Conservation (phyloP, 1,284 basidiomycete species). For the Sporisorium exsertum region DNA sequence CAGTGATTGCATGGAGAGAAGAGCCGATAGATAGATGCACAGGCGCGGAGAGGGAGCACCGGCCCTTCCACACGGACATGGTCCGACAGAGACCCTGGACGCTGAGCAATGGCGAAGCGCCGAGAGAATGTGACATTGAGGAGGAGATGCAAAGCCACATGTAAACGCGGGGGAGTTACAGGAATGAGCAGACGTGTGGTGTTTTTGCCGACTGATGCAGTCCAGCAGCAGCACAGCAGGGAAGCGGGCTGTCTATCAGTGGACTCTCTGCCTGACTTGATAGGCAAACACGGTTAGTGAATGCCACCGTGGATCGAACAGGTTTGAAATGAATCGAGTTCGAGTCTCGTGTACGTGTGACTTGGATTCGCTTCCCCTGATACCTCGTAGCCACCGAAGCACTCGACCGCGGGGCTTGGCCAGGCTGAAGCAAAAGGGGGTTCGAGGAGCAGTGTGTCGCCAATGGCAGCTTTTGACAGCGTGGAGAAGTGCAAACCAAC, state of each 20-base stretch:
- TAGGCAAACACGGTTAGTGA: not conserved
- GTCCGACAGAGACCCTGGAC: constrained; percentile 12
- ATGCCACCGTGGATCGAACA: too few species aligned
- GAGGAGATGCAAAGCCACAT: not conserved
- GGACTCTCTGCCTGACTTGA: not conserved
- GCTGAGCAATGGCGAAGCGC: not conserved
- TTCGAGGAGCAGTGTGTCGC: too few species aligned
- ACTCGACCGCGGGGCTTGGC: constrained; percentile 10
- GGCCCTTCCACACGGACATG: constrained; percentile 22
- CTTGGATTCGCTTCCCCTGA: not conserved
- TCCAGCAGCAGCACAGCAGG: not conserved
- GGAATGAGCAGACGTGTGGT: not conserved
- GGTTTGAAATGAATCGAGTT: not conserved
- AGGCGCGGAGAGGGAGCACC: not conserved
- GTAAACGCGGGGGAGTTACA: constrained; percentile 7
- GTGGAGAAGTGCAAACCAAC: not conserved
- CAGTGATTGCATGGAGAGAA: not conserved
- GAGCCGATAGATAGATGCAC: not conserved
- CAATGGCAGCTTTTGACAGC: not conserved
- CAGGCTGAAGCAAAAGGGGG: not conserved
- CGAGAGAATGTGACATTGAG: not conserved
- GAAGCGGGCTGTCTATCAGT: not conserved
- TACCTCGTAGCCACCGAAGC: not conserved
- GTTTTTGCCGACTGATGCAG: not conserved
- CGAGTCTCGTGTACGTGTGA: not conserved